Evolutionary conservation across 345 rosid genomes (phyloP).

Genomic region (Populus pruinosa): DNA sequence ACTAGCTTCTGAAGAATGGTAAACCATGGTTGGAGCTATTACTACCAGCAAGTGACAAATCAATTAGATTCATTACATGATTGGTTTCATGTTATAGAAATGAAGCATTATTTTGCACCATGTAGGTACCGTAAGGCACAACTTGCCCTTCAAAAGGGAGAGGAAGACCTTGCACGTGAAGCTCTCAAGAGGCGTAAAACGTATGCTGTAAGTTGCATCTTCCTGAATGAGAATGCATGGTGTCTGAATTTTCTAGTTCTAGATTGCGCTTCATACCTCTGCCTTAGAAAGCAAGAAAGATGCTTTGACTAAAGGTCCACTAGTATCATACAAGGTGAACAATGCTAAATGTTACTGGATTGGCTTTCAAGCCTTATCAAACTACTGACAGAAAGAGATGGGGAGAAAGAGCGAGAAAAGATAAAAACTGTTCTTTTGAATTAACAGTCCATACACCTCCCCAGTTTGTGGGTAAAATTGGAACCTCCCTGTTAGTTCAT

Average conservation of each 20-base stretch:
- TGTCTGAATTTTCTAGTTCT: not conserved
- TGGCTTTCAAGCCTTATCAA: not conserved
- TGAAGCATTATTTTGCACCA: not conserved
- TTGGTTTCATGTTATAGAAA: not conserved
- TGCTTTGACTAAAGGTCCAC: not conserved
- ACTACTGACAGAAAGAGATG: not conserved
- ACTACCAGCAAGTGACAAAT: not conserved
- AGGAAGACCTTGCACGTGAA: slow-evolving; percentile 86
- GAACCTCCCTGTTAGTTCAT: not conserved
- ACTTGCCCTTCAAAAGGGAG: slow-evolving; percentile 72
- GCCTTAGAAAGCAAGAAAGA: not conserved
- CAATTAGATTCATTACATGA: not conserved
- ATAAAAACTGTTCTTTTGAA: not conserved
- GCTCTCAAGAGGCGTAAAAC: slow-evolving; percentile 81
- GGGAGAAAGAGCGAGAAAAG: not conserved
- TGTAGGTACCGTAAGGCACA: slow-evolving; percentile 77
- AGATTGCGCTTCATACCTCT: not conserved
- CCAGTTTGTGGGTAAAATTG: not conserved
- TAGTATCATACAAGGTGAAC: not conserved
- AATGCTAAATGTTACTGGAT: not conserved
- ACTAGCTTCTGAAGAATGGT: slow-evolving; percentile 77
- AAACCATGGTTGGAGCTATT: slow-evolving; percentile 13
- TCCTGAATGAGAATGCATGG: not conserved
- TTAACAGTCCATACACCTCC: not conserved
- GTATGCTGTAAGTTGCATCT: slow-evolving; percentile 48